Evolutionary conservation across 306 rosid genomes (phyloP).

Genomic region (Vicia faba): DNA sequence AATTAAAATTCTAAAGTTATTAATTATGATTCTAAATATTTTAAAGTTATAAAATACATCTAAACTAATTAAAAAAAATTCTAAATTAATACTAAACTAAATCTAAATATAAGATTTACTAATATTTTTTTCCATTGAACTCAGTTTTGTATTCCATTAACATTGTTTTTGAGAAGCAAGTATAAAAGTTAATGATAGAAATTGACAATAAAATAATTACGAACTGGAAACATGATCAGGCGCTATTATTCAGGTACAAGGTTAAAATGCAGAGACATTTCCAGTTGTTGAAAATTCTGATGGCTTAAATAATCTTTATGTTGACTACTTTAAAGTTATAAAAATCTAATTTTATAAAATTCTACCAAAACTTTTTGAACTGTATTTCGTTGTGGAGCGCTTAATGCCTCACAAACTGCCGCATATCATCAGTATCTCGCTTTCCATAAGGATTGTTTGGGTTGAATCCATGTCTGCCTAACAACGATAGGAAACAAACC

Average conservation of each 20-base stretch:
- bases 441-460: conserved; percentile 71
- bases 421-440: conserved; percentile 41
- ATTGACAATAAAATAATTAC: background rate
- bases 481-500: too few relatives aligned
- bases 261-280: background rate
- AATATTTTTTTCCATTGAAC: too few relatives aligned
- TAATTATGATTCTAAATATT: too few relatives aligned
- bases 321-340: conserved; percentile 25
- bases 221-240: conserved; percentile 1
- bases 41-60: too few relatives aligned
- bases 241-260: background rate
- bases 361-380: conserved; percentile 46
- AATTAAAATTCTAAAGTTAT: too few relatives aligned
- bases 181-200: conserved; percentile 11
- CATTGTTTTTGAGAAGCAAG: background rate
- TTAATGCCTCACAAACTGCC: conserved; percentile 63
- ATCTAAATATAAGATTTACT: too few relatives aligned
- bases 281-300: background rate
- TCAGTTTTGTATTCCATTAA: background rate
- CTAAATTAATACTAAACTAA: too few relatives aligned
- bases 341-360: conserved; percentile 22
- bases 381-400: background rate
- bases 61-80: too few relatives aligned
- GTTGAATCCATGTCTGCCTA: conserved; percentile 64
- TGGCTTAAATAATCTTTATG: conserved; percentile 22